A percentile compares a stretch with the other conserved stretches of the same genome.
phyloP scores from a whole-genome alignment of 306 rosid species.

The Calophaca sinica region DNA sequence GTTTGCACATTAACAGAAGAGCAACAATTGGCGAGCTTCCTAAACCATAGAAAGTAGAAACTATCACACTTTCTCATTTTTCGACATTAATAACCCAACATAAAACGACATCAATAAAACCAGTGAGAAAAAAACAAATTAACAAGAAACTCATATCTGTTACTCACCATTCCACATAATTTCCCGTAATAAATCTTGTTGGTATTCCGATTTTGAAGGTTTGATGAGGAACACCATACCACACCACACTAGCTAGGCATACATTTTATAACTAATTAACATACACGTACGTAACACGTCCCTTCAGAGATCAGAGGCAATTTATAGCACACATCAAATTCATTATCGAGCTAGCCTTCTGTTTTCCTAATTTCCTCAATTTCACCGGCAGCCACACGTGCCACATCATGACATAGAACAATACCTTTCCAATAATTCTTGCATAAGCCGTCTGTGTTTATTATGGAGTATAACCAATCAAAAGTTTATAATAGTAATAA shows the following conservation, averaged over 20 bases:
- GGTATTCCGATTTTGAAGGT: too few species aligned
- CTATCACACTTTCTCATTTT: too few species aligned
- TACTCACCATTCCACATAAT: too few species aligned
- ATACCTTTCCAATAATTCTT: background rate
- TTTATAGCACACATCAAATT: background rate
- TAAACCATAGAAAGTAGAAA: too few species aligned
- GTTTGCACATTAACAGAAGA: too few species aligned
- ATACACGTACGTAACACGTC: background rate
- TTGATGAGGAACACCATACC: too few species aligned
- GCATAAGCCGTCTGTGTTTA: background rate
- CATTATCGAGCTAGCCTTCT: background rate
- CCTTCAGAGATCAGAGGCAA: background rate
- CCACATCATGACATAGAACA: slow-evolving; percentile 2
- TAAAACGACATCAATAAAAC: too few species aligned
- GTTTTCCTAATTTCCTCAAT: slow-evolving; percentile 26
- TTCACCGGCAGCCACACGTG: slow-evolving; percentile 30
- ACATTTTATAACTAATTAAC: background rate
- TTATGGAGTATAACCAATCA: background rate
- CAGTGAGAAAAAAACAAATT: too few species aligned
- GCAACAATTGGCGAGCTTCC: too few species aligned
- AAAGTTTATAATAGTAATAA: background rate
- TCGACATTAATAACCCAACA: too few species aligned
- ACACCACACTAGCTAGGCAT: too few species aligned
- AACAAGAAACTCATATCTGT: too few species aligned
- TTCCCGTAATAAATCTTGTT: background rate